phyloP scores from a whole-genome alignment of 148 eudicot genomes.

The Heliosperma pusillum region DNA sequence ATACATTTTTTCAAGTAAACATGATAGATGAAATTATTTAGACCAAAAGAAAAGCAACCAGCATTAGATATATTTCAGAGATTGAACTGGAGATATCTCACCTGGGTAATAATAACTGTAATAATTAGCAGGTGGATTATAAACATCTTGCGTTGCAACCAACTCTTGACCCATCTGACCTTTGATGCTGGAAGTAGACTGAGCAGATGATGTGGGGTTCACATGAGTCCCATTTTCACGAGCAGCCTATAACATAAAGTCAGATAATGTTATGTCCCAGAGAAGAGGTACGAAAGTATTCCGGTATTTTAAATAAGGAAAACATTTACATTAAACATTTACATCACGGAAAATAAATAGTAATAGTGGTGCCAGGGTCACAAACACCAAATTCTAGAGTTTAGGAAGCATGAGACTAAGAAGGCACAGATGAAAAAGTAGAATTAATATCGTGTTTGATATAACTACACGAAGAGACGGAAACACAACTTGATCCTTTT shows the following conservation, averaged over 20 bases:
- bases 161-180: background rate
- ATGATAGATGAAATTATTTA: background rate
- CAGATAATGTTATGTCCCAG: background rate
- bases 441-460: no score
- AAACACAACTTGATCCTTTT: no score
- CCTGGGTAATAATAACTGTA: conserved; percentile 72
- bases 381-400: no score
- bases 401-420: no score
- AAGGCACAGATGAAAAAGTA: no score
- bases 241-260: background rate
- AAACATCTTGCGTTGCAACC: conserved; percentile 47
- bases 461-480: no score
- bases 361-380: no score
- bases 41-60: background rate
- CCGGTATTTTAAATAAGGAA: no score
- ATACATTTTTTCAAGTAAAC: background rate
- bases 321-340: no score
- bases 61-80: background rate
- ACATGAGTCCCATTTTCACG: background rate
- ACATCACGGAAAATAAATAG: no score
- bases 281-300: background rate
- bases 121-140: conserved; percentile 52
- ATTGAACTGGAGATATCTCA: conserved; percentile 17
- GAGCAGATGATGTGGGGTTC: background rate
- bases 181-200: background rate